These are phyloP conservation scores for Clitoria ternatea DNA, from an alignment of 306 rosid genomes.

Conservation along the genomic window DNA sequence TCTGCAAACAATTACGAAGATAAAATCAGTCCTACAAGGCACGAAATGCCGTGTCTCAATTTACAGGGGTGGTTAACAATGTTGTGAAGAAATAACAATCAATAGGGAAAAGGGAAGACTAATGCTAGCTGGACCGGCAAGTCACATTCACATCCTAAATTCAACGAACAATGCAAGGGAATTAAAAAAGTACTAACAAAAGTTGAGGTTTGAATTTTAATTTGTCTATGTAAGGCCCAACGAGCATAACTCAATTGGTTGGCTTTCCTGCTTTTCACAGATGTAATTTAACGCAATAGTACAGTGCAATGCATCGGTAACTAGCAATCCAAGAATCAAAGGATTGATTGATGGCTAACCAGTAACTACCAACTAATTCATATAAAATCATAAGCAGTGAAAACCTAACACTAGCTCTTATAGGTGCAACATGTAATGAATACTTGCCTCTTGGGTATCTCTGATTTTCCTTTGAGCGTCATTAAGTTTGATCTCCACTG, in stretches of 20 bases:
- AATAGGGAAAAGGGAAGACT: not conserved
- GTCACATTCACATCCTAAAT: not conserved
- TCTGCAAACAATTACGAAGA: constrained; percentile 48
- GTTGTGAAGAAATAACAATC: not conserved
- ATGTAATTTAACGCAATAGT: constrained; percentile 2
- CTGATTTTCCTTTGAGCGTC: constrained; percentile 72
- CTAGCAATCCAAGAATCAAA: constrained; percentile 5
- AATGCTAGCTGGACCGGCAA: not conserved
- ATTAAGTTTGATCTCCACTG: constrained; percentile 52
- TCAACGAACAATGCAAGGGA: constrained; percentile 13
- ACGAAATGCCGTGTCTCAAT: not conserved
- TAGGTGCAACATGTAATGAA: not conserved
- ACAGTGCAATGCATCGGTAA: not conserved
- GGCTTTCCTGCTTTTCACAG: constrained; percentile 15
- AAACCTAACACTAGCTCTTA: not conserved
- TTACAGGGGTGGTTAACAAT: not conserved
- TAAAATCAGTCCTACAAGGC: constrained; percentile 18
- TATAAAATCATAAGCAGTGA: constrained; percentile 20
- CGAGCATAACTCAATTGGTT: not conserved
- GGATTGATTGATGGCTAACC: constrained; percentile 10
- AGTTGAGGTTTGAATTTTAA: constrained; percentile 4
- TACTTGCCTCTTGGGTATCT: constrained; percentile 68
- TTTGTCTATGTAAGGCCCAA: not conserved
- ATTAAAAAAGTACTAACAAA: constrained; percentile 7
- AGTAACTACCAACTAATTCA: constrained; percentile 24